phyloP scores from a whole-genome alignment of 2,329 filamentous ascomycete species.

The Coniella vitis region DNA sequence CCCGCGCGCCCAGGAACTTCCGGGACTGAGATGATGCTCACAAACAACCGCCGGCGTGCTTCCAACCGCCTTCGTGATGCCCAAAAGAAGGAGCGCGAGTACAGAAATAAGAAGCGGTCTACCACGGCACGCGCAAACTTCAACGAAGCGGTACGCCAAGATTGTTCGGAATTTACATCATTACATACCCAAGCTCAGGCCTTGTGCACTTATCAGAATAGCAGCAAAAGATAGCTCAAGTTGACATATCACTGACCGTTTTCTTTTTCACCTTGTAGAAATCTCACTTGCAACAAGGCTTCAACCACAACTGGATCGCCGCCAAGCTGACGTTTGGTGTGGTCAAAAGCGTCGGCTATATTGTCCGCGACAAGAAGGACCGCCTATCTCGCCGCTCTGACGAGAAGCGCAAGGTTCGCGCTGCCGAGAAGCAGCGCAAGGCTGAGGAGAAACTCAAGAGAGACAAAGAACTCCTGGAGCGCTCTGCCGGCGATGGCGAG shows the following conservation, averaged over 20 bases:
- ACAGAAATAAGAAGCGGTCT: conserved; percentile 35
- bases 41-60: conserved; percentile 30
- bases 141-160: conserved; percentile 24
- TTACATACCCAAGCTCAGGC: too few relatives aligned
- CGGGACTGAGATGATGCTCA: conserved; percentile 35
- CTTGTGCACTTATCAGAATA: too few relatives aligned
- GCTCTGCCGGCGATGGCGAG: not conserved
- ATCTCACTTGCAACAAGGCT: conserved; percentile 31
- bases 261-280: conserved; percentile 13
- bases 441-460: conserved; percentile 10
- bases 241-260: not conserved
- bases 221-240: not conserved
- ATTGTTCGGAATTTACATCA: too few relatives aligned
- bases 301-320: conserved; percentile 30
- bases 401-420: conserved; percentile 24
- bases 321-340: conserved; percentile 26
- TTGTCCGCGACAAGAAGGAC: conserved; percentile 32
- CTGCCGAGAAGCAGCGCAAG: conserved; percentile 27
- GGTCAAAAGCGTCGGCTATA: conserved; percentile 27
- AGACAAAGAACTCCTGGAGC: conserved; percentile 11
- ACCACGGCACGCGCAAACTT: conserved; percentile 31
- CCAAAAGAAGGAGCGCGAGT: conserved; percentile 33
- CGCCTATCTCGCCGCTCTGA: conserved; percentile 24
- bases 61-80: conserved; percentile 32
- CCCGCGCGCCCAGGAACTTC: conserved; percentile 35